Base-by-base conservation (phyloP, 78 protist genomes). In the Pigoraptor vietnamica region DNA sequence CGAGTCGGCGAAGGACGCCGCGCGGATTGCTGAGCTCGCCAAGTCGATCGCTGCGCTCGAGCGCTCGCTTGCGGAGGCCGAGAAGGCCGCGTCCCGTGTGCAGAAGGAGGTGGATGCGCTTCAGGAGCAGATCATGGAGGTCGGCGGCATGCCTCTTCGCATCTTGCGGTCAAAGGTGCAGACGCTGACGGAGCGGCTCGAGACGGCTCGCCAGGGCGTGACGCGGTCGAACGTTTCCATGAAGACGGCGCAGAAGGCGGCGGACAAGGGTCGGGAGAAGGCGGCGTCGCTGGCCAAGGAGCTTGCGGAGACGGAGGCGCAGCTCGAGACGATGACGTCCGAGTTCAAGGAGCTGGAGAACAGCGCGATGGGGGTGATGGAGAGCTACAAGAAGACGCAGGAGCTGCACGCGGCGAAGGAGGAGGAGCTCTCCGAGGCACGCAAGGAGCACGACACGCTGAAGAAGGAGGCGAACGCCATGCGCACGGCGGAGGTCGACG, bases 121-220 rank as follows among this genome's bases (percentile, higher is more conserved):
- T 34, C 94, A 95, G 92, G 92, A 92, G 56, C 1, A 89, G 89
- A 92, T 97, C 34, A 23, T 94, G 23, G 90, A 91, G 39, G 91
- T 93, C 19, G 97, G 98, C 37, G 97, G 98, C 56, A 21, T 89
- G 29, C 1, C 29, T 37, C 87, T 97, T 29, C 87, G 87, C 25
- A 90, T 39, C 21, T 95, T 91, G 48, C 90, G 94, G 55, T 25
- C 87, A 32, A 93, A 94, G 93, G 96, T 94, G 25, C 94, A 92
- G 36, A 36, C 40, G 2, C 67, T 94, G 37, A 79, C 48, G 90
- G 88, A 86, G 38, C 9, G 33, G 10, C 81, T 94, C 34, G 94
- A 93, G 24, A 2, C 23, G 21, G 48, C 29, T 0, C 48, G 83
- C 40, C 35, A 40, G 40, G 36, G 34, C 40, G 56, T 90, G 37